Evolutionary conservation across 306 rosid species (phyloP).

Genomic region (Medicago lupulina): DNA sequence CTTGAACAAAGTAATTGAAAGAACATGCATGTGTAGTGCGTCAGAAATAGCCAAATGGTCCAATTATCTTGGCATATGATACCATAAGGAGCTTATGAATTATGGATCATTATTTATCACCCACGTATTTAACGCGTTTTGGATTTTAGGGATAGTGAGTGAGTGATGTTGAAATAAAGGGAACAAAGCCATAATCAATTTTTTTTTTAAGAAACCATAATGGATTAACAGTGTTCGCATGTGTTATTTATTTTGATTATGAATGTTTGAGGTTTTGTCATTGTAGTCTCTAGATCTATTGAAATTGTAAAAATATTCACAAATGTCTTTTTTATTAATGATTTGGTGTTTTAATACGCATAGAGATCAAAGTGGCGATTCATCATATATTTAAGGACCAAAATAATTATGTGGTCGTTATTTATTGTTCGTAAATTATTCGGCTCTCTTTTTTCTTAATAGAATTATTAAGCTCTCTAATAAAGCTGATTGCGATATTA

Average conservation of each 20-base stretch:
- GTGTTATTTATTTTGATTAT: too few species aligned
- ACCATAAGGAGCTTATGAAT: slow-evolving; percentile 21
- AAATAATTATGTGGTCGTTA: too few species aligned
- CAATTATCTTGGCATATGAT: not conserved
- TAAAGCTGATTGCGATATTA: slow-evolving; percentile 19
- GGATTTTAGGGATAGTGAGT: slow-evolving; percentile 5
- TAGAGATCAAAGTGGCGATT: too few species aligned
- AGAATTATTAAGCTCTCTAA: not conserved
- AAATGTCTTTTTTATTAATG: too few species aligned
- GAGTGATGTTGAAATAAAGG: slow-evolving; percentile 26
- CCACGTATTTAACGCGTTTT: not conserved
- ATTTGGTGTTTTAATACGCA: too few species aligned
- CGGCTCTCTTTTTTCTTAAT: not conserved
- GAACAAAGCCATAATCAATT: not conserved
- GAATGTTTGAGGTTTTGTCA: too few species aligned
- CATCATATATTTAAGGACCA: too few species aligned
- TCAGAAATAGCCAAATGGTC: slow-evolving; percentile 30
- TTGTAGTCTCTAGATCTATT: too few species aligned
- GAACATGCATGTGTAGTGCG: slow-evolving; percentile 39
- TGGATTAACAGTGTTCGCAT: not conserved
- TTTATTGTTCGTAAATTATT: not conserved
- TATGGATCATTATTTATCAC: not conserved
- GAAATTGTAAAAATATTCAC: too few species aligned
- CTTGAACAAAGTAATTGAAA: not conserved
- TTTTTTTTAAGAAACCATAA: not conserved